Evolutionary conservation across 768 basidiomycete genomes (phyloP), one percentile per base, ranked within the genome.

Genomic region (Lactarius pseudohatsudake): DNA sequence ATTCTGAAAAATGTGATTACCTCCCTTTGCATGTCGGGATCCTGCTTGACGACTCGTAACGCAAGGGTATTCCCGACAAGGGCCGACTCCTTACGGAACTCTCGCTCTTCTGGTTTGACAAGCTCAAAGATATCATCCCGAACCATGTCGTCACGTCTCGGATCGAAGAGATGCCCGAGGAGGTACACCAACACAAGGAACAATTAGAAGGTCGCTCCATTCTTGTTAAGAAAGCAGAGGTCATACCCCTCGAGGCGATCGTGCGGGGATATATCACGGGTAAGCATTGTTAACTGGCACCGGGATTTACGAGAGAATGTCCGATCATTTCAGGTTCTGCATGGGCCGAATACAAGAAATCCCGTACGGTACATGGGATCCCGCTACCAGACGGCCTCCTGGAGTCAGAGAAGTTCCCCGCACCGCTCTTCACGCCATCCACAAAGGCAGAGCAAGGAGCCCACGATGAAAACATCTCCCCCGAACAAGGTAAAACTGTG

Each of bases 391-490:
- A 82, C 6, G 92, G 88, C 10, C 79, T 97, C 60, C 80, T 86
- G n/a, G 96, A 99, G 80, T 92, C 91, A 0, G 84, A 92, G 71
- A 88, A 90, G 73, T 79, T 99, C 26, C 84, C 88, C 0, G 79
- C 87, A 66, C 92, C 96, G 1, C 78, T 98, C 34, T 96, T 99
- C 76, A 99, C 97, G 0, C 97, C 97, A 0, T 96, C 94, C 0
- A 98, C 97, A 7, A 98, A 99, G 75, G 97, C 96, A 1, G 94
- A 94, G 63, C 88, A 90, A 72, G 97, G 97, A 1, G 81, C 84
- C 54, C 96, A 99, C 73, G 97, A 99, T 75, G 96, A 98, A 77
- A 99, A 99, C 73, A 97, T 98, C 81, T 98, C 97, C 72, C 96
- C 96, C 59, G 91, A 91, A 79, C 88, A 92, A 83, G 94, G 94